These are phyloP conservation scores for Cryptosporidium bovis DNA, from an alignment of 169 alveolate species.

Conservation along the genomic window DNA sequence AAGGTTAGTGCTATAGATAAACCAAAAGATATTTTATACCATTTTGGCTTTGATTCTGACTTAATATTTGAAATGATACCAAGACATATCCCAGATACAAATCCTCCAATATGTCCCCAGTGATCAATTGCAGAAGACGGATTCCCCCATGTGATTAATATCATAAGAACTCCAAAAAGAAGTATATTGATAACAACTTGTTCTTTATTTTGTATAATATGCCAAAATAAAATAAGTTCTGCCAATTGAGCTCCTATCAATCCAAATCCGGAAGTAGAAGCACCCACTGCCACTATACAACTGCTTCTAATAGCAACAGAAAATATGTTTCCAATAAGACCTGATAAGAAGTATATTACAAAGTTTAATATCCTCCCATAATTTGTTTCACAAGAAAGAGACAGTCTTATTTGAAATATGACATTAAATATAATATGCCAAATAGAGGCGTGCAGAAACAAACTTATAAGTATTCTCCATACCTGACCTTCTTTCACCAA, in stretches of 20 bases:
- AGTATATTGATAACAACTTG: conserved; percentile 81
- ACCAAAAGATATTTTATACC: conserved; percentile 80
- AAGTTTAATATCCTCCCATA: conserved; percentile 81
- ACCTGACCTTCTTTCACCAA: conserved; percentile 84
- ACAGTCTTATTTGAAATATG: conserved; percentile 85
- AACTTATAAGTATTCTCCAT: conserved; percentile 83
- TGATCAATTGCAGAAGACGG: conserved; percentile 84
- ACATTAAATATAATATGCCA: conserved; percentile 86
- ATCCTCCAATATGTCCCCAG: conserved; percentile 87
- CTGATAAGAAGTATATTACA: conserved; percentile 80
- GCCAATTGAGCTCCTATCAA: conserved; percentile 84
- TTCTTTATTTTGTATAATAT: conserved; percentile 82
- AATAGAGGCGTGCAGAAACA: conserved; percentile 84
- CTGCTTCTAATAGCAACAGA: conserved; percentile 83
- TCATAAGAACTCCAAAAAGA: conserved; percentile 81
- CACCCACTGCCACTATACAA: conserved; percentile 83
- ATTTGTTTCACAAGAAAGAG: conserved; percentile 82
- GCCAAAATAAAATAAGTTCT: conserved; percentile 85
- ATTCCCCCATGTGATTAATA: conserved; percentile 82
- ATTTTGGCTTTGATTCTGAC: conserved; percentile 81
- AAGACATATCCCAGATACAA: conserved; percentile 81
- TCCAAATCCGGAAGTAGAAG: conserved; percentile 88
- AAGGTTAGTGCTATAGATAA: conserved; percentile 10
- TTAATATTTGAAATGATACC: conserved; percentile 80
- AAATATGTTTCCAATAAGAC: conserved; percentile 82